phyloP scores from a whole-genome alignment of 495 filamentous ascomycete species.

The Aspergillus campestris region DNA sequence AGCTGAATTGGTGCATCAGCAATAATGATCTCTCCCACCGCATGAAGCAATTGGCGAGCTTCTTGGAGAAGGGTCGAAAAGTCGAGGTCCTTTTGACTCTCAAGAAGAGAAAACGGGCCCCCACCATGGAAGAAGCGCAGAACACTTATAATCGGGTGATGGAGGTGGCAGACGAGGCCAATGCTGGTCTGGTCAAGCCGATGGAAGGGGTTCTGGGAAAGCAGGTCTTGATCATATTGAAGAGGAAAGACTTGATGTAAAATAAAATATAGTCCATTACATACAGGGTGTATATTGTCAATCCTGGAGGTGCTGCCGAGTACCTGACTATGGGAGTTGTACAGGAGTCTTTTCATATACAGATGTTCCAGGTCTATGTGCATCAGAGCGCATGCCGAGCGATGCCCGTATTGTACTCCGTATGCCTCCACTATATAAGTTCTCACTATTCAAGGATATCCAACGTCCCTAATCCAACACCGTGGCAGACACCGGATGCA shows the following conservation, averaged over 20 bases:
- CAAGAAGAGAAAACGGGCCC: conserved; percentile 34
- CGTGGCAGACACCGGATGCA: neutral
- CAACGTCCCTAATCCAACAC: no score
- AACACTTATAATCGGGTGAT: conserved; percentile 31
- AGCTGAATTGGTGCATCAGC: conserved; percentile 79
- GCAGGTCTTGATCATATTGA: conserved; percentile 28
- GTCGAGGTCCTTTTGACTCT: conserved; percentile 54
- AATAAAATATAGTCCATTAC: no score
- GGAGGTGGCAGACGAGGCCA: conserved; percentile 25
- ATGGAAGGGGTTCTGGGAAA: conserved; percentile 39
- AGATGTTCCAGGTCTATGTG: no score
- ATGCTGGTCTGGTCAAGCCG: conserved; percentile 28
- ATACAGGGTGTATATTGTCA: neutral
- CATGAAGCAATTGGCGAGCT: conserved; percentile 48
- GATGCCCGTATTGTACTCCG: no score
- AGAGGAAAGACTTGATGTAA: conserved; percentile 19
- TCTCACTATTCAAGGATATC: no score
- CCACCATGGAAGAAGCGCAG: conserved; percentile 36
- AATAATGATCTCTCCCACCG: conserved; percentile 55
- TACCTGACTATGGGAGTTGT: no score
- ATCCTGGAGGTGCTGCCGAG: neutral
- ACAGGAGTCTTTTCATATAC: no score
- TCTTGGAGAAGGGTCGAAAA: conserved; percentile 53
- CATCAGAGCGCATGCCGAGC: no score
- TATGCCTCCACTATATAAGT: no score